These are phyloP conservation scores for Dictyophora rubrovolvata DNA, from an alignment of 768 basidiomycete genomes.

Conservation along the genomic window DNA sequence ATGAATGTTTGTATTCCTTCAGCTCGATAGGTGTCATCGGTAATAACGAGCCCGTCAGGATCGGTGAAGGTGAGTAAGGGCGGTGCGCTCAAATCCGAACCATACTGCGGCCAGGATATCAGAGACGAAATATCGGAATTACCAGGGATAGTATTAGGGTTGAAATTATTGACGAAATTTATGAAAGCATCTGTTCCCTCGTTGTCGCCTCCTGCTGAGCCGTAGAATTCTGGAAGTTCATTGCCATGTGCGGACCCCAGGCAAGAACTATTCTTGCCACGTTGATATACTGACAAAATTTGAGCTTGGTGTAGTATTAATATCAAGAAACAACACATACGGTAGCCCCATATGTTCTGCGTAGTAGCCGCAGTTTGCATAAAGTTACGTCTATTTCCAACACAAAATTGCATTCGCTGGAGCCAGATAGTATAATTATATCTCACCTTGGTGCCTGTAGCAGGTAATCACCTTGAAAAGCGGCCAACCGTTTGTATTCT, in stretches of 20 bases:
- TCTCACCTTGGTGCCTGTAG: slow-evolving; percentile 40
- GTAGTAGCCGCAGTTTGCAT: slow-evolving; percentile 27
- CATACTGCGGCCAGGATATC: slow-evolving; percentile 37
- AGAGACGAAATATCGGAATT: slow-evolving; percentile 14
- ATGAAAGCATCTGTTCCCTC: slow-evolving; percentile 37
- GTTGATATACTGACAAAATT: slow-evolving; percentile 32
- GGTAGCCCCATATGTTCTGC: slow-evolving; percentile 33
- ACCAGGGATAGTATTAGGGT: slow-evolving; percentile 29
- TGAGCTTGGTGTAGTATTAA: too few species aligned
- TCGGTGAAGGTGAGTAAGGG: slow-evolving; percentile 33
- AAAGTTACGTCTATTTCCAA: slow-evolving; percentile 23
- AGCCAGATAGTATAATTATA: too few species aligned
- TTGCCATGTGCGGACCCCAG: slow-evolving; percentile 37
- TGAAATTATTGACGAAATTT: slow-evolving; percentile 31
- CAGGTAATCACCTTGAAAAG: slow-evolving; percentile 39
- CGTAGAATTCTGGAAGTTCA: slow-evolving; percentile 35
- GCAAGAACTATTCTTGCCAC: slow-evolving; percentile 31
- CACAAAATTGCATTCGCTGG: not conserved
- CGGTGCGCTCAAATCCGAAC: slow-evolving; percentile 17
- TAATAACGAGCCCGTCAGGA: slow-evolving; percentile 23
- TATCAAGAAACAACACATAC: slow-evolving; percentile 18
- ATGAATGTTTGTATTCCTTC: slow-evolving; percentile 22
- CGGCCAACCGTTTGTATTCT: slow-evolving; percentile 41
- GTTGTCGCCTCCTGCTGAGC: slow-evolving; percentile 19
- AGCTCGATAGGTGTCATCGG: slow-evolving; percentile 34